Evolutionary conservation across 352 stramenopile species (phyloP), one percentile per base, ranked within the genome.

Genomic region (Aphanomyces cochlioides): DNA sequence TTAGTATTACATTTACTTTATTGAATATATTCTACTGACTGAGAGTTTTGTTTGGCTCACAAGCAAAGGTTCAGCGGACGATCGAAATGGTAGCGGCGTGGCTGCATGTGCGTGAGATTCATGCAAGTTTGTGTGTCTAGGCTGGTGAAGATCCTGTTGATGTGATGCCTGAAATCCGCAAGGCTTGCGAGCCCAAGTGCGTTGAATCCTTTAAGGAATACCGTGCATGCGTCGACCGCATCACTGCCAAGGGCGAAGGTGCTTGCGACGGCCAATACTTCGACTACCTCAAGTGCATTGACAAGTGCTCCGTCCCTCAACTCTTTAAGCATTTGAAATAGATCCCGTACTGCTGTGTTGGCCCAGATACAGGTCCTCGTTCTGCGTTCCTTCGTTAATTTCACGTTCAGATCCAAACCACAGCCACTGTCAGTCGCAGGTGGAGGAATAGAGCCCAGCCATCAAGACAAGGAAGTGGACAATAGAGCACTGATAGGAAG

Each of bases 311-410:
- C 67, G 93, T 96, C 47, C 94, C 94, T 38, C 90, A 98, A 81
- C 93, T 97, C 77, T 97, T 98, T 79, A 96, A 97, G 78, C 89
- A 96, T 78, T 77, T 97, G 74, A 97, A 97, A 81, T 97, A 95
- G 80, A 79, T 6, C 59, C 19, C 36, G 6, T 57, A 12, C n/a
- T 67, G 17, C 59, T 67, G 19, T 19, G 19, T 58, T 67, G 41
- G 59, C 21, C 12, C 54, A 56, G 59, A 58, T 12, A 50, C 43
- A 50, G 43, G 43, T 50, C 10, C 10, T 50, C 43, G 43, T 50
- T n/a, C 10, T 50, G 43, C 43, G 43, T 50, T n/a, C 10, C 10
- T n/a, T n/a, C 43, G 10, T 50, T 50, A 2, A n/a, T 12, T 50
- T n/a, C 43, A 50, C 43, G 43, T 50, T 12, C 17, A 50, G 10